These are phyloP conservation scores for Backusella mclennaniae DNA, from an alignment of 192 early-diverging fungal genomes.

Conservation along the genomic window DNA sequence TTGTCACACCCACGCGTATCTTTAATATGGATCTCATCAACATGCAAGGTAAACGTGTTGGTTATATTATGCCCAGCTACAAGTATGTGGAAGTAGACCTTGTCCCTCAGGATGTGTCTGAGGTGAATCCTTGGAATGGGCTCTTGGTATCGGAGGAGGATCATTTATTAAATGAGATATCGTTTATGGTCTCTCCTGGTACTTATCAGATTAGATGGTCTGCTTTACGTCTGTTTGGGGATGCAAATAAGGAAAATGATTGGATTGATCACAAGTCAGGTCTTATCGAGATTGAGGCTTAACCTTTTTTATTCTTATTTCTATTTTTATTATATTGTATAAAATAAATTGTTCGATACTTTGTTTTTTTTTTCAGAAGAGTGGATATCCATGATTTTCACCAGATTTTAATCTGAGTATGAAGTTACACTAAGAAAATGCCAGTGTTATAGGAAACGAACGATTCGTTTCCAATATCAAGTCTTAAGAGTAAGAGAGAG, in stretches of 20 bases:
- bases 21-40: slow-evolving; percentile 25
- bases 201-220: slow-evolving; percentile 25
- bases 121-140: background rate
- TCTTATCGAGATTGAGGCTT: slow-evolving; percentile 21
- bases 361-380: background rate
- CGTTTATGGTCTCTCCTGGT: slow-evolving; percentile 16
- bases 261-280: slow-evolving; percentile 18
- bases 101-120: slow-evolving; percentile 6
- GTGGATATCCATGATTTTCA: background rate
- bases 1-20: slow-evolving; percentile 20
- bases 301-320: background rate
- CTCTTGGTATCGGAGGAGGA: background rate
- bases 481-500: too few species aligned
- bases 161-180: background rate
- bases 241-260: slow-evolving; percentile 19
- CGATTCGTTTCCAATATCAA: too few species aligned
- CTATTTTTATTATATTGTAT: background rate
- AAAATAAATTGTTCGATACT: background rate
- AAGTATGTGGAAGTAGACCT: slow-evolving; percentile 10
- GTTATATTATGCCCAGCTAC: slow-evolving; percentile 30
- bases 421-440: too few species aligned
- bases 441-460: too few species aligned
- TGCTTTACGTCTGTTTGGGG: slow-evolving; percentile 35
- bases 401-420: too few species aligned
- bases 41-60: slow-evolving; percentile 1